A percentile compares a stretch with the other conserved stretches of the same genome.
phyloP scores from a whole-genome alignment of 2,329 filamentous ascomycete species.

The Diplocarpon rosae region DNA sequence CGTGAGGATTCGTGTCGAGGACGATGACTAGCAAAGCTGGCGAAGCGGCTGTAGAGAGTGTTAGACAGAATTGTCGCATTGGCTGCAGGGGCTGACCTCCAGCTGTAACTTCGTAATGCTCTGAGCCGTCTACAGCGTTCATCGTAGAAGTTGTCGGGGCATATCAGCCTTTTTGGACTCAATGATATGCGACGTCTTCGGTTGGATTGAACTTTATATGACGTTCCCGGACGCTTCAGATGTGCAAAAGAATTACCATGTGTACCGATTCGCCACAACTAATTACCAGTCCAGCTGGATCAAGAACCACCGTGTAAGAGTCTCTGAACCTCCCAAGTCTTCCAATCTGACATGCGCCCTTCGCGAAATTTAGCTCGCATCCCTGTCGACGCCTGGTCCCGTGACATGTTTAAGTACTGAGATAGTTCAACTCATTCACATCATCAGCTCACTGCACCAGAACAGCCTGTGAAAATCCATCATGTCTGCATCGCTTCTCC shows the following conservation, averaged over 20 bases:
- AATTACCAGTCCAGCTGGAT: constrained; percentile 5
- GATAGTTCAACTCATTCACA: not conserved
- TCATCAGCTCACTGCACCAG: not conserved
- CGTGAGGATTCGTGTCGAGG: constrained; percentile 91
- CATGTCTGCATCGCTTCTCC: constrained; percentile 4
- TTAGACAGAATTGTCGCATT: constrained; percentile 8
- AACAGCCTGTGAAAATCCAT: not conserved
- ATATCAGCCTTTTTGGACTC: constrained; percentile 9
- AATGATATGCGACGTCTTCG: not conserved
- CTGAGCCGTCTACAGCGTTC: constrained; percentile 54
- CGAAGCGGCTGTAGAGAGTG: constrained; percentile 34
- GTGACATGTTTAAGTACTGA: constrained; percentile 2
- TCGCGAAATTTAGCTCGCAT: constrained; percentile 4
- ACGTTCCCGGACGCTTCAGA: not conserved
- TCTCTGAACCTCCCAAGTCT: too few relatives aligned
- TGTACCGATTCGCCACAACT: too few relatives aligned
- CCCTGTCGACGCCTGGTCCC: constrained; percentile 13
- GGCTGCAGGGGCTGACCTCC: constrained; percentile 30
- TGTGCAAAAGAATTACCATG: not conserved
- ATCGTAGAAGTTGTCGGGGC: constrained; percentile 32
- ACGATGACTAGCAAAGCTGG: constrained; percentile 84
- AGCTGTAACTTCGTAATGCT: constrained; percentile 38
- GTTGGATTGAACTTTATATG: not conserved
- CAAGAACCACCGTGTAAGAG: not conserved
- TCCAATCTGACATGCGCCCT: not conserved